phyloP scores from a whole-genome alignment of 768 basidiomycete species.

The Trametes sanguinea region DNA sequence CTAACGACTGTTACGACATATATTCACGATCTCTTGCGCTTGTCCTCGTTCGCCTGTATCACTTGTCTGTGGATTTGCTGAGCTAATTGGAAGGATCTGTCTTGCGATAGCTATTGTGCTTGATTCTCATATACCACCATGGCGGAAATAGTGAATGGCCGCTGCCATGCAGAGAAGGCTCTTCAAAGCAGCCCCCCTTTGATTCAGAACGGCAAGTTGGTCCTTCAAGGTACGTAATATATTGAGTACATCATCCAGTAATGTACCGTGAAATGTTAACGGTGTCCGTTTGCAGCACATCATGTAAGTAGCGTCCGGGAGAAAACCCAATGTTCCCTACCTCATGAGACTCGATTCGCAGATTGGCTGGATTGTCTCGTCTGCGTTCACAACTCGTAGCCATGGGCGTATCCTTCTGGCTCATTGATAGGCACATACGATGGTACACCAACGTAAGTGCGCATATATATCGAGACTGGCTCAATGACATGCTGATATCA shows the following conservation, averaged over 20 bases:
- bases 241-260: not conserved
- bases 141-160: constrained; percentile 32
- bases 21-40: too few species aligned
- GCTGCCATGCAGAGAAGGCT: constrained; percentile 42
- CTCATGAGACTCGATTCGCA: constrained; percentile 25
- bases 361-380: constrained; percentile 72
- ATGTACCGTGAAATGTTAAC: not conserved
- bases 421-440: constrained; percentile 69
- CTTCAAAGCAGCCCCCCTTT: constrained; percentile 54
- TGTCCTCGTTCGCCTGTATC: too few species aligned
- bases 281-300: constrained; percentile 43
- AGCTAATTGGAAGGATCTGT: too few species aligned
- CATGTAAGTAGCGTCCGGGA: constrained; percentile 44
- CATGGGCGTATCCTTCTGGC: constrained; percentile 63
- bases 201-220: constrained; percentile 60
- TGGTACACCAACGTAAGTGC: constrained; percentile 68
- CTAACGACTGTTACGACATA: too few species aligned
- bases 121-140: constrained; percentile 2
- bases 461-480: not conserved
- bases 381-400: constrained; percentile 58
- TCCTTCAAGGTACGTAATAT: constrained; percentile 53
- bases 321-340: not conserved
- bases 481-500: not conserved
- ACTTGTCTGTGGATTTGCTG: too few species aligned
- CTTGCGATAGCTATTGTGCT: not conserved